Percentiles rank a stretch among this genome's conserved stretches.
Evolutionary conservation across 805 yeast species (phyloP).

Genomic region (Wickerhamiella dianesei): DNA sequence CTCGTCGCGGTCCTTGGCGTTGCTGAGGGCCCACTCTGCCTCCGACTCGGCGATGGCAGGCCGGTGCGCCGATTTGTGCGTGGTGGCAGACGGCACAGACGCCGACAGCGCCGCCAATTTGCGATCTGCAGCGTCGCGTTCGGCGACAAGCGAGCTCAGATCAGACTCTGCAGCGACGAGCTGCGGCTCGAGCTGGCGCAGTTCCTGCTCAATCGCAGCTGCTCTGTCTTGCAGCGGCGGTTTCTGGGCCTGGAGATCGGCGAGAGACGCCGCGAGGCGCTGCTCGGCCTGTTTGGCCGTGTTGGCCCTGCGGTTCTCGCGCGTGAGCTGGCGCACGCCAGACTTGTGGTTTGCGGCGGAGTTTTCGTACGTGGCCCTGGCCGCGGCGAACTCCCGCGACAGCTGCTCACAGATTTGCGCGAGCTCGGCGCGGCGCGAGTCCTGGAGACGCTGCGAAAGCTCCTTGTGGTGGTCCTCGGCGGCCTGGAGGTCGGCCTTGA

Average conservation of each 20-base stretch:
- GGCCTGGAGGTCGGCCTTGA: conserved; percentile 6
- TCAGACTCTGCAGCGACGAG: conserved; percentile 17
- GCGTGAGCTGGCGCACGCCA: conserved; percentile 11
- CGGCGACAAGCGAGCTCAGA: conserved; percentile 10
- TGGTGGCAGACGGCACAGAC: neutral
- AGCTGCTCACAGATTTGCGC: conserved; percentile 7
- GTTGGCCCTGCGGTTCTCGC: conserved; percentile 10
- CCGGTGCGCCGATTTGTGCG: neutral
- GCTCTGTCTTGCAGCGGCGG: conserved; percentile 10
- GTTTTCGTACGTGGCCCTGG: conserved; percentile 6
- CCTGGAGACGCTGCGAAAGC: neutral
- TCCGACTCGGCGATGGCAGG: conserved; percentile 5
- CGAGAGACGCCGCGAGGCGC: conserved; percentile 6
- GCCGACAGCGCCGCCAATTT: neutral
- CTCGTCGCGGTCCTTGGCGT: conserved; percentile 11
- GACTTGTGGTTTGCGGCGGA: conserved; percentile 8
- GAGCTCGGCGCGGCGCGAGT: conserved; percentile 2
- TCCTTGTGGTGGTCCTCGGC: conserved; percentile 2
- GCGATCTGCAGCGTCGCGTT: neutral
- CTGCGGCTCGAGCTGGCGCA: conserved; percentile 11
- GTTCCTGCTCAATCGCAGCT: conserved; percentile 10
- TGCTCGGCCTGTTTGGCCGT: conserved; percentile 11
- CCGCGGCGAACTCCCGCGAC: conserved; percentile 2
- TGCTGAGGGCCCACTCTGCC: conserved; percentile 5
- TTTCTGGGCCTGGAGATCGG: conserved; percentile 6